Evolutionary conservation across 306 rosid genomes (phyloP).

Genomic region (Urtica urens): DNA sequence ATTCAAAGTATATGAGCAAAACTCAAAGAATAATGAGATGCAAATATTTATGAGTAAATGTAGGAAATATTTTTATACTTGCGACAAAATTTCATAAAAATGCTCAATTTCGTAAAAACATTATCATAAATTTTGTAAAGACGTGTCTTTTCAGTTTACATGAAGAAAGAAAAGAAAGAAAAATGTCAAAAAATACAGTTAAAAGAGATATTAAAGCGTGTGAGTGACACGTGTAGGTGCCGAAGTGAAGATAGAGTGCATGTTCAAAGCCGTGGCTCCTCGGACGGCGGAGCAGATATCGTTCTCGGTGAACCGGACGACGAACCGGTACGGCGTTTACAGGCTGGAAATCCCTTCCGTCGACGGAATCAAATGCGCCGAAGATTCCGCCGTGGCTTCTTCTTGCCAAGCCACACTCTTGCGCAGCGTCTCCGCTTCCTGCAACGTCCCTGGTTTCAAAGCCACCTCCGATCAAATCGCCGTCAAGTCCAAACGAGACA

Average conservation of each 20-base stretch:
- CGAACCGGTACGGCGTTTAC: constrained; percentile 65
- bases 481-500: constrained; percentile 58
- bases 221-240: constrained; percentile 35
- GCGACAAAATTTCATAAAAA: too few species aligned
- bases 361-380: constrained; percentile 88
- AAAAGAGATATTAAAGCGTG: too few species aligned
- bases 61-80: too few species aligned
- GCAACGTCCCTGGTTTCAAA: constrained; percentile 81
- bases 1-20: too few species aligned
- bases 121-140: too few species aligned
- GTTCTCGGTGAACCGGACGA: constrained; percentile 80
- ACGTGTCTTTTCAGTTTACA: too few species aligned
- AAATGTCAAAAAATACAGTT: too few species aligned
- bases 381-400: constrained; percentile 63
- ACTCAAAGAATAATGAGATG: too few species aligned
- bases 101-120: too few species aligned
- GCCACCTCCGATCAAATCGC: constrained; percentile 63
- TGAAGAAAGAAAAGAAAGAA: too few species aligned
- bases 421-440: constrained; percentile 52
- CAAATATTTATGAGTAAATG: too few species aligned
- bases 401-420: constrained; percentile 67
- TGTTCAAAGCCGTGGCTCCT: constrained; percentile 53
- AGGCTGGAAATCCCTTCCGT: constrained; percentile 77
- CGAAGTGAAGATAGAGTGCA: constrained; percentile 75
- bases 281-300: constrained; percentile 62